phyloP scores from a whole-genome alignment of 306 rosid species.

The Acmispon strigosus region DNA sequence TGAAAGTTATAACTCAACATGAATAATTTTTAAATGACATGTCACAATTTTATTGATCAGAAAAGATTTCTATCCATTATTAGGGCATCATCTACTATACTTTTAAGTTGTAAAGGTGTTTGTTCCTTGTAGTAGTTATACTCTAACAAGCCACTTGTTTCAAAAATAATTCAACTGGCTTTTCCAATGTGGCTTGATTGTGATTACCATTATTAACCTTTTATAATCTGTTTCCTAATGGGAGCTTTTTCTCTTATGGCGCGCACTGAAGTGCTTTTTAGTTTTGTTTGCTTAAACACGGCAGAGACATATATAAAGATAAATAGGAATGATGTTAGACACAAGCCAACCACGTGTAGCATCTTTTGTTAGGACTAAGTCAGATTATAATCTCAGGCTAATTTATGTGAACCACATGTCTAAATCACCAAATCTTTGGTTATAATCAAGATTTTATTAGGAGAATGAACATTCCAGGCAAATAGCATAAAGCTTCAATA shows the following conservation, averaged over 20 bases:
- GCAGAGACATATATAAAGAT: not conserved
- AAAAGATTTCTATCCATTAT: too few relatives aligned
- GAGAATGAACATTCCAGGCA: not conserved
- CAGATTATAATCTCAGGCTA: not conserved
- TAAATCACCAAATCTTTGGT: not conserved
- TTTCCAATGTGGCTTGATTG: constrained; percentile 18
- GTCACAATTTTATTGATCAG: too few relatives aligned
- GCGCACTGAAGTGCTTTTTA: not conserved
- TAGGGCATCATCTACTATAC: not conserved
- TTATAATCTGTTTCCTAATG: not conserved
- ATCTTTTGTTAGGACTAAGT: not conserved
- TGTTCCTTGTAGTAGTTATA: not conserved
- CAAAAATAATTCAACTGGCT: constrained; percentile 12
- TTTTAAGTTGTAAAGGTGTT: not conserved
- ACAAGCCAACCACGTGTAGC: not conserved
- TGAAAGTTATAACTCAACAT: too few relatives aligned
- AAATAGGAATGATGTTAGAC: not conserved
- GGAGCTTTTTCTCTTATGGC: constrained; percentile 3
- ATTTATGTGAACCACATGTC: not conserved
- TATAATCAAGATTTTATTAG: not conserved
- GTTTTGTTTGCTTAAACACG: not conserved
- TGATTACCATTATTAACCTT: constrained; percentile 1
- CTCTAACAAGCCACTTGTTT: not conserved
- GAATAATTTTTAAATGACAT: too few relatives aligned
- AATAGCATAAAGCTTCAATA: too few relatives aligned